Percentiles rank a stretch among this genome's conserved stretches.
Conservation (phyloP, 2,329 filamentous ascomycete species). For the Metarhizium brunneum region DNA sequence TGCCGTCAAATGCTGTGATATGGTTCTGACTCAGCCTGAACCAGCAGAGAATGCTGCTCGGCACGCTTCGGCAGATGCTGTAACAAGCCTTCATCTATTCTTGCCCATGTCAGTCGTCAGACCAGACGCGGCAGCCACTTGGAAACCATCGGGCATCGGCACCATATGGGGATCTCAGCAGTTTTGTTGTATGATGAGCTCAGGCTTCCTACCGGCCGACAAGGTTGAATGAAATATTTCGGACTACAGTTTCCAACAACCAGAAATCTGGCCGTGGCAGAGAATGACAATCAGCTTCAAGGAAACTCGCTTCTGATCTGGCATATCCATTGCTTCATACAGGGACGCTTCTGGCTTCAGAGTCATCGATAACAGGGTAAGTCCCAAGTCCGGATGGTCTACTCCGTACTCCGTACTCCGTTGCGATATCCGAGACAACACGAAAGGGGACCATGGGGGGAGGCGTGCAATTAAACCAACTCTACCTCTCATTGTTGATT, state of each 20-base stretch:
- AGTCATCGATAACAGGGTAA: neutral
- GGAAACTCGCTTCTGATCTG: neutral
- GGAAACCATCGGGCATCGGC: neutral
- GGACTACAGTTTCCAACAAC: neutral
- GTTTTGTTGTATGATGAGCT: neutral
- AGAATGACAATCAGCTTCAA: too few species aligned
- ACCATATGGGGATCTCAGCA: neutral
- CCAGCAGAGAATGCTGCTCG: neutral
- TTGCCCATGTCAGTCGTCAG: neutral
- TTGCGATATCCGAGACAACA: neutral
- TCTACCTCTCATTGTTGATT: too few species aligned
- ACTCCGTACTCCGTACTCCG: too few species aligned
- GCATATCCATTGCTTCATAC: neutral
- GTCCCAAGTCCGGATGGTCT: neutral
- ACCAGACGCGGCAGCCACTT: neutral
- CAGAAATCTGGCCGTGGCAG: neutral
- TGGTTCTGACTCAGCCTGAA: neutral
- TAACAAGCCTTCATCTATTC: neutral
- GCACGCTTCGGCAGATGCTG: neutral
- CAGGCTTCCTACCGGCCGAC: neutral
- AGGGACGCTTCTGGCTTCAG: neutral
- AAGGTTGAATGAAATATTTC: neutral
- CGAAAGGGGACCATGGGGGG: neutral
- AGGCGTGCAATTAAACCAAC: too few species aligned
- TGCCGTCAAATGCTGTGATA: neutral